Evolutionary conservation across 257 asterid species (phyloP), one percentile per base, ranked within the genome.

Genomic region (Nicotiana noctiflora): DNA sequence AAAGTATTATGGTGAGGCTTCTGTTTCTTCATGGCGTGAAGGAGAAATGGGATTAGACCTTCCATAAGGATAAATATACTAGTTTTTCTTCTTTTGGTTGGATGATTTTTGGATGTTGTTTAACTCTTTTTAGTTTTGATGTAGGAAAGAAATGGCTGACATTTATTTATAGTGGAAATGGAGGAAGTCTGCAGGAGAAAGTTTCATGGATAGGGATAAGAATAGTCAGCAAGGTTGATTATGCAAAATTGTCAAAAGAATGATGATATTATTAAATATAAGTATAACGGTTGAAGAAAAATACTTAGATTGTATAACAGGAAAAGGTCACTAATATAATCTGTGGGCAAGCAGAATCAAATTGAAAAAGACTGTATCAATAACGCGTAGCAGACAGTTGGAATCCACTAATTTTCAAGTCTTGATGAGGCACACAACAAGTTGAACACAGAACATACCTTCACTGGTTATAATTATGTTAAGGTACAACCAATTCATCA

Each of bases 31-130:
- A 89, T 15, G 68, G 90, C 91, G 11, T 84, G 88, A 79, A 92
- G 34, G 85, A 92, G 87, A 74, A 86, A 84, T 56, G 97, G 95
- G 81, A 92, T 90, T 14, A 92, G 66, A 75, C 97, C 97, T 88
- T 92, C 97, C 97, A 92, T 92, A 72, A 74, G 44, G 32, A 21
- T 11, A 21, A 12, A 21, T 61, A 3, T 51, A 4, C 18, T 9
- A 23, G 18, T 34, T 61, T 27, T 44, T 44, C 4, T 21, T 37
- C 32, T 68, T 5, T 14, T 51, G 14, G 4, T 1, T 10, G 31
- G 32, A 2, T 11, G 29, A 19, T 0, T 44, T 40, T 70, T 70
- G 59, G 14, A 11, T 12, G 21, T 70, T 68, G 15, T 68, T 37
- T 1, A 18, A 46, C 0, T 10, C 12, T 0, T 11, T 11, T 40